A percentile compares a stretch with the other conserved stretches of the same genome.
These are phyloP conservation scores for Aplosporella prunicola DNA, from an alignment of 2,329 filamentous ascomycete species.

Conservation along the genomic window DNA sequence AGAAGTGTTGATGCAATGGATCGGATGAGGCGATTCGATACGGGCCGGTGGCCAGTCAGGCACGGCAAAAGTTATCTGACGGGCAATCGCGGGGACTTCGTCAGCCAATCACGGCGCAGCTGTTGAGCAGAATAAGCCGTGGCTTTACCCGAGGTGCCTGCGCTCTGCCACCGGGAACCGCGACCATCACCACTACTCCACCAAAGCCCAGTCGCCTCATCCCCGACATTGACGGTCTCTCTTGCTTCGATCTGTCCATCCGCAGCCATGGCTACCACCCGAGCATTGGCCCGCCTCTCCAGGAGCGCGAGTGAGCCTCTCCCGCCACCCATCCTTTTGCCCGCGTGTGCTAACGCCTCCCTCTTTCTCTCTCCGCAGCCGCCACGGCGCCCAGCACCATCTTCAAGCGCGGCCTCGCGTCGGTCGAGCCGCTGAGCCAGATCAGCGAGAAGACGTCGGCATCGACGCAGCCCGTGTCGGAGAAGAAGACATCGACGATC, in stretches of 20 bases:
- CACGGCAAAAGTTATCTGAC: too few relatives aligned
- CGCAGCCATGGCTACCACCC: conserved; percentile 25
- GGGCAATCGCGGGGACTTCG: too few relatives aligned
- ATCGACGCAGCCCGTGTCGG: conserved; percentile 26
- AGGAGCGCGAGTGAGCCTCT: conserved; percentile 25
- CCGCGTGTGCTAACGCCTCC: conserved; percentile 17
- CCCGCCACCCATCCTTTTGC: conserved; percentile 3
- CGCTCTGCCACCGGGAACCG: background rate
- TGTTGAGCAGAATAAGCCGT: background rate
- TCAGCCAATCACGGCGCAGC: background rate
- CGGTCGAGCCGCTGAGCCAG: conserved; percentile 28
- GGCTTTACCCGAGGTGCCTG: background rate
- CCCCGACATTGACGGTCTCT: background rate
- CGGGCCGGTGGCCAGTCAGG: too few relatives aligned
- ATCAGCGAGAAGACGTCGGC: conserved; percentile 18
- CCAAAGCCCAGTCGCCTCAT: background rate
- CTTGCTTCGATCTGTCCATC: background rate
- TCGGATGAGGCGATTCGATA: too few relatives aligned
- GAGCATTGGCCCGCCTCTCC: conserved; percentile 28
- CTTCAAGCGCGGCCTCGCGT: conserved; percentile 26
- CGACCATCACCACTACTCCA: conserved; percentile 4
- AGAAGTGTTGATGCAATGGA: too few relatives aligned
- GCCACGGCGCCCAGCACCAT: conserved; percentile 22
- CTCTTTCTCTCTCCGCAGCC: conserved; percentile 23
- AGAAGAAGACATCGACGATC: conserved; percentile 50